Base-by-base conservation (phyloP, 1,284 basidiomycete genomes). In the Marasmius fiardii region DNA sequence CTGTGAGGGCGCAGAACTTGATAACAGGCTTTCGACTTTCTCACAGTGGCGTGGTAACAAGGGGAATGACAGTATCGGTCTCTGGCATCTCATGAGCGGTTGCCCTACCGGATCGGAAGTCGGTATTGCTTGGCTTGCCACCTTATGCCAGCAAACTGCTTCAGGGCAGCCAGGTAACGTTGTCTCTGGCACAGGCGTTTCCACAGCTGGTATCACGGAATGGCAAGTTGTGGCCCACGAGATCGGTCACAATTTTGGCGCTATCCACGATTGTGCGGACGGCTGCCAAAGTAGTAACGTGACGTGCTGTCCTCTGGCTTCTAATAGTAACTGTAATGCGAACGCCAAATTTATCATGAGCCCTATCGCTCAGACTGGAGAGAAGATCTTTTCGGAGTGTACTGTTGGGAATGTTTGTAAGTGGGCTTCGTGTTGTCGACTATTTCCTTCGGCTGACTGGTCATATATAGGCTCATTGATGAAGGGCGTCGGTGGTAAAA, bases 81-180 rank as follows among this genome's bases (percentile, higher is more conserved):
- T 97, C 23, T 95, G 93, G 91, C 93, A 95, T 74, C 75, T 97
- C 11, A 89, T 95, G 86, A 93, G 88, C 60, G 88, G 88, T n/a
- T 93, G 93, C 70, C 84, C 88, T 16, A 89, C 89, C 5, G 90
- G 90, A 41, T 81, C 84, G 10, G 92, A 95, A 73, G 90, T 95
- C 52, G 93, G 93, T 34, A 93, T 95, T 53, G 93, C 93, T 2
- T 96, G 93, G 93, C 80, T 94, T 1, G 89, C 82, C 18, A 91
- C 90, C 23, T 67, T 93, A 53, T 86, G 89, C 67, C 82, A 85
- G 63, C 77, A 82, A 55, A 71, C 68, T 1, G 68, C 86, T 3
- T 71, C 75, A 16, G 78, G 78, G 2, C 75, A 68, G 52, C 66
- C 74, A 2, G 75, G 77, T 1, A 76, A 80, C 4, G 69, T 80